These are phyloP conservation scores for Kwoniella sp. DNA, from an alignment of 768 basidiomycete species.

Conservation along the genomic window DNA sequence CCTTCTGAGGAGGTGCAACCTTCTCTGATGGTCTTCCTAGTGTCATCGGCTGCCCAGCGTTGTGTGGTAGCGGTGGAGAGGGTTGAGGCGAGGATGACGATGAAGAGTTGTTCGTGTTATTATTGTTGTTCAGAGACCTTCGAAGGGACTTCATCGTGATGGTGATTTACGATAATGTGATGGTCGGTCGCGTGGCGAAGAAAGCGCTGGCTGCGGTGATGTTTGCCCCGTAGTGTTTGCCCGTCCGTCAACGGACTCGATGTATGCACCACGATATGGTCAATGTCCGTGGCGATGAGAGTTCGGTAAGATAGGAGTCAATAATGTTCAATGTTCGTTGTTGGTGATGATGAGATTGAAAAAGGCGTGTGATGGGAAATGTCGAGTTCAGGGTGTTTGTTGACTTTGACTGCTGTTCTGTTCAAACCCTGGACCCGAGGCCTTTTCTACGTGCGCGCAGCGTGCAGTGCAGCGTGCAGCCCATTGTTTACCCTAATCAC, in stretches of 20 bases:
- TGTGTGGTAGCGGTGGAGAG: conserved; percentile 37
- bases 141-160: conserved; percentile 51
- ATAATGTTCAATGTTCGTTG: neutral
- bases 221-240: neutral
- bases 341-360: neutral
- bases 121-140: conserved; percentile 47
- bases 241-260: neutral
- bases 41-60: conserved; percentile 62
- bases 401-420: too few relatives aligned
- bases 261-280: neutral
- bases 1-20: conserved; percentile 85
- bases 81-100: conserved; percentile 34
- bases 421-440: neutral
- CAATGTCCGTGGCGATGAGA: neutral
- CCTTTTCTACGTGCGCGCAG: too few relatives aligned
- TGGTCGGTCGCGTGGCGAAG: neutral
- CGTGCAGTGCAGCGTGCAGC: too few relatives aligned
- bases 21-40: conserved; percentile 71
- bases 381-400: conserved; percentile 17
- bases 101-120: conserved; percentile 33
- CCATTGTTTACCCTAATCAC: too few relatives aligned
- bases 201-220: neutral
- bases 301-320: too few relatives aligned
- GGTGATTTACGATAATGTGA: neutral
- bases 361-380: conserved; percentile 4